Conservation (phyloP, 108 stramenopile species). For the Conticribra guillardii region DNA sequence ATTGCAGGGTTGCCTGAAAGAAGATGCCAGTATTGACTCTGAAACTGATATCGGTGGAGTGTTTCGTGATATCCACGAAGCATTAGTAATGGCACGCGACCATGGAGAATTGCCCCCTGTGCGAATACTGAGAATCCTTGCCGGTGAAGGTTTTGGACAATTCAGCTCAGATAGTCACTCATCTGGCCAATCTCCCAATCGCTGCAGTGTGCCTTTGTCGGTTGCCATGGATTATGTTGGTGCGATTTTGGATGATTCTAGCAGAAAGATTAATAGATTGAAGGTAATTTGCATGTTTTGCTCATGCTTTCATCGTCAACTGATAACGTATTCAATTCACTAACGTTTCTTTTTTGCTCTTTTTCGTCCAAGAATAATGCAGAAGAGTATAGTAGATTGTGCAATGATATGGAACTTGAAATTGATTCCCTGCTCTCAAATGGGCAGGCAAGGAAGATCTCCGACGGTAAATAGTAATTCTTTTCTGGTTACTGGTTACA, state of each 20-base stretch:
- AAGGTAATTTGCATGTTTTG: conserved; percentile 36
- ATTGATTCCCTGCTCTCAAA: conserved; percentile 59
- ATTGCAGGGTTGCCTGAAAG: conserved; percentile 24
- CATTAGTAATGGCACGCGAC: conserved; percentile 65
- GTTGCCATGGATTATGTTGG: conserved; percentile 87
- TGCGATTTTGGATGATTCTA: conserved; percentile 76
- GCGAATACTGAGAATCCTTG: conserved; percentile 79
- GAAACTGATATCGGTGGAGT: conserved; percentile 67
- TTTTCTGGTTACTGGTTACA: neutral
- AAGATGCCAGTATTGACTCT: conserved; percentile 56
- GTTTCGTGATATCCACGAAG: conserved; percentile 82
- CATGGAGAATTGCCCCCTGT: conserved; percentile 79
- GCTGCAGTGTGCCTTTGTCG: conserved; percentile 68
- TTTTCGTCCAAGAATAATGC: conserved; percentile 37
- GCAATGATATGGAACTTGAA: conserved; percentile 81
- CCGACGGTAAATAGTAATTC: neutral
- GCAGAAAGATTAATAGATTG: conserved; percentile 63
- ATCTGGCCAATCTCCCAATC: neutral
- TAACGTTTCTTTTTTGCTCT: too few species aligned
- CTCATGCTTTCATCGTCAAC: neutral
- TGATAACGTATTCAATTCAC: neutral
- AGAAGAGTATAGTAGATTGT: conserved; percentile 78
- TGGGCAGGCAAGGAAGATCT: conserved; percentile 3
- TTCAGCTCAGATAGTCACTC: conserved; percentile 52
- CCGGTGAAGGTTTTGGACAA: conserved; percentile 79